These are phyloP conservation scores for Sugiyamaella castrensis DNA, from an alignment of 1,139 yeast genomes.

Conservation along the genomic window DNA sequence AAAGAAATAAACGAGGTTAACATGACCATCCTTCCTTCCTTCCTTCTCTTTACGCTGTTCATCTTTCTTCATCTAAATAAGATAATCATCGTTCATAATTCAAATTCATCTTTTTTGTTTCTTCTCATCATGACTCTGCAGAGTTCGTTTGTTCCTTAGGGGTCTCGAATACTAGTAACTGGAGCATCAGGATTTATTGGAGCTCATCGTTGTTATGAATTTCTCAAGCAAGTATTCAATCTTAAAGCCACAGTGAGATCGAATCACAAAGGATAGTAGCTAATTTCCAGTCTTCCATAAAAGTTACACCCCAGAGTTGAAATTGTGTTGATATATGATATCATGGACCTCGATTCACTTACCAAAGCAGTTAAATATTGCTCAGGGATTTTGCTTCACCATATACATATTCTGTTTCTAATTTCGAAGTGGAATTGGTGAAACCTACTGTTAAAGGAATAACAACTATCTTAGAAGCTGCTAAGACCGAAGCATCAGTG, in stretches of 20 bases:
- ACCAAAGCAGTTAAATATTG: slow-evolving; percentile 46
- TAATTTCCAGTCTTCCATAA: no score
- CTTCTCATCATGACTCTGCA: no score
- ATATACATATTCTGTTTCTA: slow-evolving; percentile 34
- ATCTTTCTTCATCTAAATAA: no score
- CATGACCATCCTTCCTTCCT: no score
- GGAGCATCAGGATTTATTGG: slow-evolving; percentile 55
- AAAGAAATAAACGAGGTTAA: no score
- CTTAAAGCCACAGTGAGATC: slow-evolving; percentile 61
- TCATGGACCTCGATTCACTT: slow-evolving; percentile 48
- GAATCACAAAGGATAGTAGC: slow-evolving; percentile 39
- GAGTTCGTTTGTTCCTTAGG: no score
- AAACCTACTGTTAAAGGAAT: slow-evolving; percentile 55
- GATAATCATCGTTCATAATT: no score
- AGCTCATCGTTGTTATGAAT: slow-evolving; percentile 41
- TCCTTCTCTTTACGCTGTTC: no score
- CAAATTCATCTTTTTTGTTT: no score
- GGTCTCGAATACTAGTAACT: slow-evolving; percentile 41
- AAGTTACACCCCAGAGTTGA: slow-evolving; percentile 26
- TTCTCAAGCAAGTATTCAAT: slow-evolving; percentile 40
- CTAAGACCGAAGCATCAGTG: slow-evolving; percentile 47
- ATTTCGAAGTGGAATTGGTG: slow-evolving; percentile 36
- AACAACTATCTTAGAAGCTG: slow-evolving; percentile 42
- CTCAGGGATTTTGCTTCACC: slow-evolving; percentile 45
- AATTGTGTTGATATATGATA: slow-evolving; percentile 49